phyloP scores from a whole-genome alignment of 1,284 basidiomycete genomes.

The Tilletia horrida region DNA sequence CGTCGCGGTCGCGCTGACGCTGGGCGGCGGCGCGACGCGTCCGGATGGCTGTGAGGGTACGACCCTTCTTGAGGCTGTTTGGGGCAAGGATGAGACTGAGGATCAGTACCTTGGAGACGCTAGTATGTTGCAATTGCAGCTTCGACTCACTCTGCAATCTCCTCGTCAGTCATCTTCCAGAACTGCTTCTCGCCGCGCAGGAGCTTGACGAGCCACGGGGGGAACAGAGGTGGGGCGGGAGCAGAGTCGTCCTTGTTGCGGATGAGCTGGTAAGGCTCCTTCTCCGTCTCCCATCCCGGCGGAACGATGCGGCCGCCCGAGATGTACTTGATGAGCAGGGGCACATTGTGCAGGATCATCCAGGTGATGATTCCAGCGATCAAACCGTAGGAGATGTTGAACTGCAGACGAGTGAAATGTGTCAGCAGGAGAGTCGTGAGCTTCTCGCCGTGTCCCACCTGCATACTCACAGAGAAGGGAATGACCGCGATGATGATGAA shows the following conservation, averaged over 20 bases:
- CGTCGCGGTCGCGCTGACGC: slow-evolving; percentile 15
- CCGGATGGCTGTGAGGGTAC: slow-evolving; percentile 3
- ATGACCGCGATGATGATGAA: slow-evolving; percentile 37
- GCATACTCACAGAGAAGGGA: slow-evolving; percentile 32
- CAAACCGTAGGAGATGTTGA: slow-evolving; percentile 81
- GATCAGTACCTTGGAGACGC: neutral
- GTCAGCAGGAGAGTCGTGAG: neutral
- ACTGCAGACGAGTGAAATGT: too few relatives aligned
- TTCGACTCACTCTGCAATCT: slow-evolving; percentile 33
- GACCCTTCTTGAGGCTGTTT: slow-evolving; percentile 1
- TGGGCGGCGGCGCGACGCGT: slow-evolving; percentile 1
- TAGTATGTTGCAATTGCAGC: neutral
- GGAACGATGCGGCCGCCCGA: slow-evolving; percentile 67
- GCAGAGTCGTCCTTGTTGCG: slow-evolving; percentile 24
- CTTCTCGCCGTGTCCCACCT: neutral
- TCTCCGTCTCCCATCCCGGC: slow-evolving; percentile 58
- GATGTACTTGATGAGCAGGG: slow-evolving; percentile 63
- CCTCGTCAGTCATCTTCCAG: slow-evolving; percentile 49
- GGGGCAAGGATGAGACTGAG: neutral
- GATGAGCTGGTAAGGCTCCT: slow-evolving; percentile 42
- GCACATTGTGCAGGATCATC: slow-evolving; percentile 70
- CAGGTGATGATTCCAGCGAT: slow-evolving; percentile 74
- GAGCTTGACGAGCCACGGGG: slow-evolving; percentile 50
- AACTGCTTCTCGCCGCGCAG: slow-evolving; percentile 42
- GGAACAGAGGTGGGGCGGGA: slow-evolving; percentile 36